A percentile compares a stretch with the other conserved stretches of the same genome.
Evolutionary conservation across 768 basidiomycete species (phyloP).

Genomic region (Trametes villosa): DNA sequence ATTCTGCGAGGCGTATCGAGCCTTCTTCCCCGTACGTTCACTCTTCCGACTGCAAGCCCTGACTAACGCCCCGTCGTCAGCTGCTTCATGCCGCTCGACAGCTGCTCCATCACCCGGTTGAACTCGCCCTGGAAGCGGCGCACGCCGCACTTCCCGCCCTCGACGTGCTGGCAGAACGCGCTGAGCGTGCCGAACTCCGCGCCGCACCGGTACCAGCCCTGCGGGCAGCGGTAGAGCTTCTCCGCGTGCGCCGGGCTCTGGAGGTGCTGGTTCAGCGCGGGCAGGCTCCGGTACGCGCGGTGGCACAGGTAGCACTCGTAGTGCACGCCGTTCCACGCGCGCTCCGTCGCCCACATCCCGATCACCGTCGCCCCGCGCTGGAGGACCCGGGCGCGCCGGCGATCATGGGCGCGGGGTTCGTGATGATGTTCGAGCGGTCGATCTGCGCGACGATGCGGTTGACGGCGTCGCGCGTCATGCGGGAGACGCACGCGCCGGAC

Average conservation of each 20-base stretch:
- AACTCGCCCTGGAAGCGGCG: slow-evolving; percentile 47
- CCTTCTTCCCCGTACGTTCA: too few species aligned
- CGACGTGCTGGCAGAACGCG: slow-evolving; percentile 65
- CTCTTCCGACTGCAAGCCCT: too few species aligned
- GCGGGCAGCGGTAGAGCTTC: slow-evolving; percentile 59
- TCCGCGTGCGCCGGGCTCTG: slow-evolving; percentile 62
- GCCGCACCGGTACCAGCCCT: slow-evolving; percentile 42
- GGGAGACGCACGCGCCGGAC: slow-evolving; percentile 57
- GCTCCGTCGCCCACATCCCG: too few species aligned
- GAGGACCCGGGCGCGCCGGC: slow-evolving; percentile 32
- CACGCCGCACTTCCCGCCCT: slow-evolving; percentile 64
- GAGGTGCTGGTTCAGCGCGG: slow-evolving; percentile 72
- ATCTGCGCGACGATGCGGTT: slow-evolving; percentile 46
- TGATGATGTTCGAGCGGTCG: slow-evolving; percentile 56
- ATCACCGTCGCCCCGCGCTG: slow-evolving; percentile 29
- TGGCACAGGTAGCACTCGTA: too few species aligned
- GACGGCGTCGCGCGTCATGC: slow-evolving; percentile 44
- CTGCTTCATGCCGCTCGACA: slow-evolving; percentile 1
- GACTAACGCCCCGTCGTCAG: background rate
- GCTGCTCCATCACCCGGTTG: slow-evolving; percentile 41
- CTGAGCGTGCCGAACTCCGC: slow-evolving; percentile 55
- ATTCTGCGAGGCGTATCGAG: too few species aligned
- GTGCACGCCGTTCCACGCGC: too few species aligned
- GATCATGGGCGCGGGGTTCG: slow-evolving; percentile 57
- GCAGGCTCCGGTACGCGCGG: too few species aligned